phyloP scores from a whole-genome alignment of 2,329 filamentous ascomycete species.

The Drechslerella coelobrocha region DNA sequence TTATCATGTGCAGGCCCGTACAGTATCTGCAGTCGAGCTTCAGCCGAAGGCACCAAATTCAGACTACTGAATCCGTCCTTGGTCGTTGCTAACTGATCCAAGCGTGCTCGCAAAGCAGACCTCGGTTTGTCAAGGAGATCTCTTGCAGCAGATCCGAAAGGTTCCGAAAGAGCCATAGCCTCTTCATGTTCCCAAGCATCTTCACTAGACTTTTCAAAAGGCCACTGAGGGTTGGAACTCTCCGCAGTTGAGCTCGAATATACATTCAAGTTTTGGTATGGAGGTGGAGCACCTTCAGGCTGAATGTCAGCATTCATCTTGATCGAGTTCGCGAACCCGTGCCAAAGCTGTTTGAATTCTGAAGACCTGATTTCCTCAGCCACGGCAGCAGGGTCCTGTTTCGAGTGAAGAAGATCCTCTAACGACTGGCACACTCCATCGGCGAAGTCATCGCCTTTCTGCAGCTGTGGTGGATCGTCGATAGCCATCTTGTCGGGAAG shows the following conservation, averaged over 20 bases:
- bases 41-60: no score
- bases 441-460: not conserved
- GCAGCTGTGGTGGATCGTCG: not conserved
- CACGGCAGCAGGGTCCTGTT: not conserved
- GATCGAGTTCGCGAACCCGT: conserved; percentile 26
- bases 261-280: conserved; percentile 1
- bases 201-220: no score
- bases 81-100: no score
- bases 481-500: conserved; percentile 5
- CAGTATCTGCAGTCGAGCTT: no score
- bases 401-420: not conserved
- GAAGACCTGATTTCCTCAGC: conserved; percentile 10
- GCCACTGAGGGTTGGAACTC: not conserved
- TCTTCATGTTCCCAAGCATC: no score
- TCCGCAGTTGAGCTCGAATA: not conserved
- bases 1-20: no score
- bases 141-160: not conserved
- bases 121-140: no score
- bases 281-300: not conserved
- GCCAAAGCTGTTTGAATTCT: conserved; percentile 38
- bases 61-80: no score
- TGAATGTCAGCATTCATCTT: conserved; percentile 41
- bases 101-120: no score
- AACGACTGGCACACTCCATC: not conserved
- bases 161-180: not conserved